phyloP scores from a whole-genome alignment of 1,284 basidiomycete species.

The Mycosarcoma mackinlayi region DNA sequence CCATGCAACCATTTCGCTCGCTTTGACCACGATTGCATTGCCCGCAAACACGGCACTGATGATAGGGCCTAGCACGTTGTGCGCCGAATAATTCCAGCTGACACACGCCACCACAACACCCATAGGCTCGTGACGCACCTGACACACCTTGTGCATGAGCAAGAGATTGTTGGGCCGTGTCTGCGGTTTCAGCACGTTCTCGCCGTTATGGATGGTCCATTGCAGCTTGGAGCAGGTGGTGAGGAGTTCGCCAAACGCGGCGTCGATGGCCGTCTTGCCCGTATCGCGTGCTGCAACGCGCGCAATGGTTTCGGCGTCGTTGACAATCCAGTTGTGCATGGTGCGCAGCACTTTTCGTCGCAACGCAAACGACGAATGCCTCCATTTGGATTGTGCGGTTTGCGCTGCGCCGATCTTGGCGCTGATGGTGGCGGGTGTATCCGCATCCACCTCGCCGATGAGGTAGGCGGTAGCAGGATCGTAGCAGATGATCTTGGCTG shows the following conservation, averaged over 20 bases:
- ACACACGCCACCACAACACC: constrained; percentile 92
- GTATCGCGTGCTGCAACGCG: constrained; percentile 92
- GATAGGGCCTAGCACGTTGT: constrained; percentile 93
- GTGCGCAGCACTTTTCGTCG: constrained; percentile 83
- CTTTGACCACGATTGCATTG: constrained; percentile 90
- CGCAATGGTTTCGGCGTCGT: constrained; percentile 85
- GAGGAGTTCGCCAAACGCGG: constrained; percentile 71
- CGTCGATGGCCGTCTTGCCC: constrained; percentile 81
- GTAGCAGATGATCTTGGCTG: constrained; percentile 81
- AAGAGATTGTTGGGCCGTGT: constrained; percentile 75
- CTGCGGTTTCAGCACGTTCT: constrained; percentile 49
- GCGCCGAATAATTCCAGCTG: constrained; percentile 81
- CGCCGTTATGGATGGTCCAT: constrained; percentile 60
- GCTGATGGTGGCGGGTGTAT: constrained; percentile 77
- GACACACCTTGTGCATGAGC: constrained; percentile 80
- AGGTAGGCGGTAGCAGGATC: constrained; percentile 89
- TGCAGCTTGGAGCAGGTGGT: constrained; percentile 62
- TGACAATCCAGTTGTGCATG: constrained; percentile 87
- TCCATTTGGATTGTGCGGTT: constrained; percentile 79
- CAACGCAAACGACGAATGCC: constrained; percentile 78
- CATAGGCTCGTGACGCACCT: constrained; percentile 90
- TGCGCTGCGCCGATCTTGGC: constrained; percentile 78
- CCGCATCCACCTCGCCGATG: constrained; percentile 77
- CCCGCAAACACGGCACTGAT: constrained; percentile 89
- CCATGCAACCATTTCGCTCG: constrained; percentile 69